phyloP scores from a whole-genome alignment of 805 yeast genomes.

The Candida sakaeoensis region DNA sequence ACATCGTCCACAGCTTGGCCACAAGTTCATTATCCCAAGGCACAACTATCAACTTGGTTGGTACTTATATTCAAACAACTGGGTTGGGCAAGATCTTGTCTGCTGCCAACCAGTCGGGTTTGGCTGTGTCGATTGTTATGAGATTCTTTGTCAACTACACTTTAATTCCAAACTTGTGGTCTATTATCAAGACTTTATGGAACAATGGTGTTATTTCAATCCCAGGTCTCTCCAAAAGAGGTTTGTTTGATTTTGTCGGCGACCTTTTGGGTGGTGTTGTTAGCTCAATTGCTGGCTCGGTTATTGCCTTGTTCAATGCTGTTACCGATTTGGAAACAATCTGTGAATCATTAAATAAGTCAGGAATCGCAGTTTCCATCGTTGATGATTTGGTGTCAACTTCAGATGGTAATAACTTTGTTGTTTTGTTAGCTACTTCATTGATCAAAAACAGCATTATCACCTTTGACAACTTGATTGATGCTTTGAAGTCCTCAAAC shows the following conservation, averaged over 20 bases:
- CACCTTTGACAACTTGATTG: conserved; percentile 8
- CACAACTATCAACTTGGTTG: conserved; percentile 8
- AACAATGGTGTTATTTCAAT: conserved; percentile 9
- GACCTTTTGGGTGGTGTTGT: conserved; percentile 8
- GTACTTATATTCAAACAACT: conserved; percentile 10
- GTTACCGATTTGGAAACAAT: conserved; percentile 9
- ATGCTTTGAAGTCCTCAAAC: conserved; percentile 9
- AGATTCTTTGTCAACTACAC: conserved; percentile 9
- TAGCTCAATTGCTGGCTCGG: conserved; percentile 6
- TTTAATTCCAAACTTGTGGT: conserved; percentile 10
- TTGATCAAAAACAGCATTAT: conserved; percentile 6
- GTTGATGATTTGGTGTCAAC: conserved; percentile 11
- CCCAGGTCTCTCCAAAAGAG: conserved; percentile 7
- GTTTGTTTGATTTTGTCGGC: conserved; percentile 9
- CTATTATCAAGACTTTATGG: conserved; percentile 8
- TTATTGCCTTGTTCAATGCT: conserved; percentile 8
- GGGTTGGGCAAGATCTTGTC: conserved; percentile 9
- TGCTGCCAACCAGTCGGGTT: conserved; percentile 11
- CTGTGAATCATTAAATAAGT: conserved; percentile 12
- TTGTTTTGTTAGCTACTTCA: conserved; percentile 9
- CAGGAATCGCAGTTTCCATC: conserved; percentile 14
- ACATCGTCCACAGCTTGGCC: conserved; percentile 9
- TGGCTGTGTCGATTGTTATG: conserved; percentile 13
- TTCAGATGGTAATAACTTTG: conserved; percentile 11
- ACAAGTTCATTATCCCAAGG: conserved; percentile 9